Evolutionary conservation across 176 grass and related monocot genomes (phyloP), one percentile per base, ranked within the genome.

Genomic region (Oryza brachyantha): DNA sequence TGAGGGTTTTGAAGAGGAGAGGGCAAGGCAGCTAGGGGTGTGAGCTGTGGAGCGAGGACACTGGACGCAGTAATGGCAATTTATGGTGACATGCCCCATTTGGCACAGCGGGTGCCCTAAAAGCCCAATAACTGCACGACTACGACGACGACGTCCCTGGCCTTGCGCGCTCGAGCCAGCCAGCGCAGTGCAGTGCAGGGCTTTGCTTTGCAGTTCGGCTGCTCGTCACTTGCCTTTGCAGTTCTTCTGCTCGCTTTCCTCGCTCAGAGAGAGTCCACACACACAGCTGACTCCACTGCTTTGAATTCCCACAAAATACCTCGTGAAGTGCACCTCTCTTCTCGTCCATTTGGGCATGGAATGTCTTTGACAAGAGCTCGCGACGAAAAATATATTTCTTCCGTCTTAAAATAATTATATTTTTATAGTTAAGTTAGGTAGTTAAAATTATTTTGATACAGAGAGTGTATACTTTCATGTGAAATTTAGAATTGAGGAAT

Each of bases 61-160:
- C 31, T 2, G 35, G 69, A 68, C 65, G 69, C 52, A 88, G 60
- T 89, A 80, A 86, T 88, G 86, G 79, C 70, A 75, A 96, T 96
- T 93, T 93, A 93, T 88, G 83, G 84, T 84, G 85, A 81, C 75
- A 84, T 86, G 81, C 82, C 85, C 93, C 82, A 88, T 81, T 88
- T 81, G 86, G 63, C 74, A 76, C 84, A 82, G 65, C 29, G 72
- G 84, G 66, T 84, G 72, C 75, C 76, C 79, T 81, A 86, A 81
- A 81, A 69, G 64, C 63, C 68, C 35, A 84, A 67, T 83, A 66
- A 90, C 64, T 86, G 41, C 68, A 17, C 29, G 24, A 72, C 77
- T 31, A 70, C 81, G 24, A 55, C 81, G 24, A 55, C 21, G 50
- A 46, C 82, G 17, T 52, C 17, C 55, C 41, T 19, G 63, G n/a